These are phyloP conservation scores for Debaryomyces fabryi DNA, from an alignment of 1,139 yeast species.

Conservation along the genomic window DNA sequence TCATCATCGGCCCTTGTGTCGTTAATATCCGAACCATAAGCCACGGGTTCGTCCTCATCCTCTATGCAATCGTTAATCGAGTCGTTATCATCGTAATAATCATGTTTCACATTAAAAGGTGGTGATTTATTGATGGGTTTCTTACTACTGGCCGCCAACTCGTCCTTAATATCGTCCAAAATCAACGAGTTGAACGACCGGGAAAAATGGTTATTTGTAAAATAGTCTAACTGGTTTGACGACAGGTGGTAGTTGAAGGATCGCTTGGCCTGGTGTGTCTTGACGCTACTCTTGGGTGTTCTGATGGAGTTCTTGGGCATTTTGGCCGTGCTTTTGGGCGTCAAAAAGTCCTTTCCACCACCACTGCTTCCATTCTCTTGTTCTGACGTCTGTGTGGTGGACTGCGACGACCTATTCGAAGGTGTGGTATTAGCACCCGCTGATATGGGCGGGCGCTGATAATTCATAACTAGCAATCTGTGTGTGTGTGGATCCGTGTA, in stretches of 20 bases:
- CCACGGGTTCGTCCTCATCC: constrained; percentile 13
- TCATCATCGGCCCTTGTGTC: constrained; percentile 11
- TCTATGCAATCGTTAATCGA: constrained; percentile 26
- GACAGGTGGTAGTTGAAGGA: constrained; percentile 2
- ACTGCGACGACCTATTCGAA: constrained; percentile 11
- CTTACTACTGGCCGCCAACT: constrained; percentile 15
- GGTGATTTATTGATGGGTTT: constrained; percentile 43
- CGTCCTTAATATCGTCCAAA: constrained; percentile 40
- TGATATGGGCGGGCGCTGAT: constrained; percentile 29
- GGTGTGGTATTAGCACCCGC: constrained; percentile 23
- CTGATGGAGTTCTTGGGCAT: constrained; percentile 5
- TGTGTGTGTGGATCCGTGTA: constrained; percentile 1
- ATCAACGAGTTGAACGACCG: constrained; percentile 50
- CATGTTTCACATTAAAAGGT: constrained; percentile 45
- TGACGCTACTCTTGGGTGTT: neutral
- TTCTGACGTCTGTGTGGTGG: constrained; percentile 13
- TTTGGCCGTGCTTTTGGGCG: constrained; percentile 7
- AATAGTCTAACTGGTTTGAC: constrained; percentile 33
- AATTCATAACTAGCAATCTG: constrained; percentile 19
- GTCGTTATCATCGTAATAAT: constrained; percentile 25
- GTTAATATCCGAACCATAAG: constrained; percentile 5
- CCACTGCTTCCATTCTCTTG: neutral
- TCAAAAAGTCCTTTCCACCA: neutral
- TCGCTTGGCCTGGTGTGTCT: neutral
- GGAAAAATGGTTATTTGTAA: constrained; percentile 46